phyloP scores from a whole-genome alignment of 768 basidiomycete genomes.

The Filobasidium floriforme region DNA sequence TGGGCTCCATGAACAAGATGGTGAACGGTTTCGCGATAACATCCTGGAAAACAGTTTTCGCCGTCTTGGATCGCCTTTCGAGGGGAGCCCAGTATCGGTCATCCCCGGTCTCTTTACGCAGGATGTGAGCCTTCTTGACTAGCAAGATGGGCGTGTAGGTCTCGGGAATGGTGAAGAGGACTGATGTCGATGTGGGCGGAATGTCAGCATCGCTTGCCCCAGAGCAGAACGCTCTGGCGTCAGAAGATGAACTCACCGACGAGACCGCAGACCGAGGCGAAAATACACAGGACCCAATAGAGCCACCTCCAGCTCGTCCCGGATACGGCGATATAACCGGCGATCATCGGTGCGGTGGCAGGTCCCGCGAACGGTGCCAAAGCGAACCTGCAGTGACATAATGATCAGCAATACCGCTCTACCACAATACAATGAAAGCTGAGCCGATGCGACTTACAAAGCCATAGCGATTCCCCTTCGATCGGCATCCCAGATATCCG shows the following conservation, averaged over 20 bases:
- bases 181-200: background rate
- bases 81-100: conserved; percentile 42
- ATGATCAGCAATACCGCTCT: too few relatives aligned
- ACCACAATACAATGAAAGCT: too few relatives aligned
- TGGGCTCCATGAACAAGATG: conserved; percentile 42
- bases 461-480: conserved; percentile 45
- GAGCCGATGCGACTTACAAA: conserved; percentile 7
- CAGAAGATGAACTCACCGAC: background rate
- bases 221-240: background rate
- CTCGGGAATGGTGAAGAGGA: conserved; percentile 40
- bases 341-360: conserved; percentile 38
- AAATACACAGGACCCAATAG: conserved; percentile 43
- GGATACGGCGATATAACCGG: conserved; percentile 42
- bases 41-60: conserved; percentile 31
- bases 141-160: conserved; percentile 45
- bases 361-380: conserved; percentile 45
- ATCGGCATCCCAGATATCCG: conserved; percentile 46
- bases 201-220: background rate
- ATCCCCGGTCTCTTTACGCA: conserved; percentile 44
- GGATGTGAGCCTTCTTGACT: conserved; percentile 38
- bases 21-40: conserved; percentile 43
- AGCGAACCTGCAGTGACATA: conserved; percentile 25
- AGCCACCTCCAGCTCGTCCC: conserved; percentile 42
- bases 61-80: conserved; percentile 28
- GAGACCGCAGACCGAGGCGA: conserved; percentile 37